Base-by-base conservation (phyloP, 2,329 filamentous ascomycete species). In the Xylaria sp. region DNA sequence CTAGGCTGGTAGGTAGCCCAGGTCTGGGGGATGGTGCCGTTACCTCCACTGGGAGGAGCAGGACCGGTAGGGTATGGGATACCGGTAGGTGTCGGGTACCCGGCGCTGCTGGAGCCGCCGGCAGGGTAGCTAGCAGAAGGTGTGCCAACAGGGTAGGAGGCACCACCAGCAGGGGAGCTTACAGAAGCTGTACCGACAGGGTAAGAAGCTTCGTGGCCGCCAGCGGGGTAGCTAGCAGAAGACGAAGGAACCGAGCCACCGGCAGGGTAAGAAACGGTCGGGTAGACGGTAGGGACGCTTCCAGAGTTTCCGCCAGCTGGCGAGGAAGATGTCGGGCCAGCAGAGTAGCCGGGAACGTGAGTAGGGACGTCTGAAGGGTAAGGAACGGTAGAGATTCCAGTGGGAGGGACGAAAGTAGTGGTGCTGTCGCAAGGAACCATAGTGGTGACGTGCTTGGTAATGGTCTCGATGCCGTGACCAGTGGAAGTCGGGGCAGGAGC, bases 381-480 rank as follows among this genome's bases (percentile, higher is more conserved):
- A 10, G 72, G 70, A 11, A 69, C 49, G 6, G 65, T 65, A 11
- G 68, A 64, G 44, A 70, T 28, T 23, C 40, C 17, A 4, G 75
- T 59, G 31, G 76, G 75, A 31, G 77, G 72, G 53, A 71, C 72
- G 65, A 78, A 76, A 17, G 76, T 77, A 13, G 70, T 65, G 5
- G 70, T 72, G 62, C 68, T 66, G 33, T 74, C 73, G 72, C 74
- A 77, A 62, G 77, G 73, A 51, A 70, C 66, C 31, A 77, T 71
- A 54, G 74, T 77, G 17, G 70, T 67, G 26, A 73, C 60, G 23
- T 74, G 60, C 68, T 71, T 71, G 59, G 73, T 76, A 66, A 73
- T 68, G 57, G 74, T 76, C 38, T 65, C 59, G 23, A 71, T 69
- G 63, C 48, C 53, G 64, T 72, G 65, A 23, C 57, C 61, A 31